These are phyloP conservation scores for Aspergillus egyptiacus DNA, from an alignment of 495 filamentous ascomycete genomes.

Conservation along the genomic window DNA sequence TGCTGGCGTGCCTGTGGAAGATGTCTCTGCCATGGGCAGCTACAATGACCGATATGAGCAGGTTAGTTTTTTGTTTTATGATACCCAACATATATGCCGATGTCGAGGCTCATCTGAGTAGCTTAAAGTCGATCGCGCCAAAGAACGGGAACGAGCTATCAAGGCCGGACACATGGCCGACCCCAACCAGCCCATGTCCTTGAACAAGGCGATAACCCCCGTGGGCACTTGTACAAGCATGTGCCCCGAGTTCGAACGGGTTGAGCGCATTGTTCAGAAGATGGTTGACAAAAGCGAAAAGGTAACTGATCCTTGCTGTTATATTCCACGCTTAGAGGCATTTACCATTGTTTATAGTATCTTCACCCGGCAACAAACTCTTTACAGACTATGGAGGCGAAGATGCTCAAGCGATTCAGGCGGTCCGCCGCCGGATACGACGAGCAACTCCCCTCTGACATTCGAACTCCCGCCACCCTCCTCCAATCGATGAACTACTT, in stretches of 20 bases:
- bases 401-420: conserved; percentile 81
- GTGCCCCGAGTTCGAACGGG: conserved; percentile 87
- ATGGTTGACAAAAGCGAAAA: conserved; percentile 58
- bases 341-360: conserved; percentile 23
- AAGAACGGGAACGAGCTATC: conserved; percentile 63
- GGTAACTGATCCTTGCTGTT: conserved; percentile 26
- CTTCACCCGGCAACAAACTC: conserved; percentile 32
- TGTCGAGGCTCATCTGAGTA: conserved; percentile 27
- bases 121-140: conserved; percentile 63
- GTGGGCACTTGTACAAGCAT: conserved; percentile 86
- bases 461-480: conserved; percentile 72
- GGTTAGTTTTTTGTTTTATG: conserved; percentile 22
- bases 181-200: conserved; percentile 72
- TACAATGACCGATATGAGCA: conserved; percentile 42
- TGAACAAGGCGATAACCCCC: conserved; percentile 80
- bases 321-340: background rate
- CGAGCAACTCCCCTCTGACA: conserved; percentile 84
- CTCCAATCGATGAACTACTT: conserved; percentile 78
- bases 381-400: conserved; percentile 43
- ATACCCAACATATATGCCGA: background rate
- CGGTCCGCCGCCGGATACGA: conserved; percentile 90
- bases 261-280: conserved; percentile 67
- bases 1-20: conserved; percentile 18
- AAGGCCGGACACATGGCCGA: conserved; percentile 75
- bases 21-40: conserved; percentile 20